Evolutionary conservation across 352 stramenopile genomes (phyloP).

Genomic region (Globisporangium irregulare): DNA sequence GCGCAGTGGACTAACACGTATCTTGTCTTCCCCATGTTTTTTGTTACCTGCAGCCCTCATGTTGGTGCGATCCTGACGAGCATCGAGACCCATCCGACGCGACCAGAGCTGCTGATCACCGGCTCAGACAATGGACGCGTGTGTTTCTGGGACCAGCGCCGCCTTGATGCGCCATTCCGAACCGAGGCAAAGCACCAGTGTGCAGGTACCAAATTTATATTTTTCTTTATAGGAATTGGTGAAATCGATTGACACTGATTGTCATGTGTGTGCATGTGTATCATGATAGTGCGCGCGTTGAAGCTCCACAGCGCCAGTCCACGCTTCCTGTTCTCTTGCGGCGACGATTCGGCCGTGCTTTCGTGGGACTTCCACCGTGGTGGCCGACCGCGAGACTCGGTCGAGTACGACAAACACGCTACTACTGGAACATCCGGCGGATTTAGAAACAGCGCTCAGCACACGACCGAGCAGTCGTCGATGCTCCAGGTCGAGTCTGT

Average conservation of each 20-base stretch:
- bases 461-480: constrained; percentile 5
- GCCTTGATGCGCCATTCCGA: constrained; percentile 59
- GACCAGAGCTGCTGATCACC: constrained; percentile 72
- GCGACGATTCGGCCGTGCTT: constrained; percentile 62
- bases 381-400: constrained; percentile 33
- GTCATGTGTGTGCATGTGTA: not conserved
- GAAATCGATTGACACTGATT: not conserved
- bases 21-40: not conserved
- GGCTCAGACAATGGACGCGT: constrained; percentile 65
- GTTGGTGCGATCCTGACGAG: constrained; percentile 44
- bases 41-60: constrained; percentile 25
- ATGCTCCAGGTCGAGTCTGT: constrained; percentile 43
- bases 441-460: constrained; percentile 3
- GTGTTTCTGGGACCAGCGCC: constrained; percentile 73
- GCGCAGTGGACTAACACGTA: not conserved
- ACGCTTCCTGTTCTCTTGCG: constrained; percentile 59
- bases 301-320: constrained; percentile 62
- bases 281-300: constrained; percentile 46
- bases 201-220: constrained; percentile 27
- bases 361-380: constrained; percentile 74
- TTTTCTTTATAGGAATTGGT: not conserved
- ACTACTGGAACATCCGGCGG: constrained; percentile 15
- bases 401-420: constrained; percentile 57
- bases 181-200: constrained; percentile 63
- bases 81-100: constrained; percentile 73